Evolutionary conservation across 352 stramenopile species (phyloP).

Genomic region (Lagenidium giganteum): DNA sequence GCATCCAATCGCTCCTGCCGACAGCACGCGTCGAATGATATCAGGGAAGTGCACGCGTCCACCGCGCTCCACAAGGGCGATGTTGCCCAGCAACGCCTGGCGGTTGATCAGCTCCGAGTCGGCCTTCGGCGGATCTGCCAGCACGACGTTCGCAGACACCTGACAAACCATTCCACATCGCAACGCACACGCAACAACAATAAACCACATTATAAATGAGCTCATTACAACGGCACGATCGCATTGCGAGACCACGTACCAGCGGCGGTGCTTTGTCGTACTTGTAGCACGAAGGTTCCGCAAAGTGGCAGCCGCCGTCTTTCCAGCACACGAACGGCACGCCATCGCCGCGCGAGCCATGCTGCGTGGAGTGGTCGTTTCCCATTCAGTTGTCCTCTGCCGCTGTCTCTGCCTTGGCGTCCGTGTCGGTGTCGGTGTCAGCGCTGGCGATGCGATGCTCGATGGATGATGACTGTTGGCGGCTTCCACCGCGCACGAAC

Average conservation of each 20-base stretch:
- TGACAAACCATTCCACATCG: neutral
- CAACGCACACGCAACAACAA: neutral
- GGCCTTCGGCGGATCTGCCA: conserved; percentile 58
- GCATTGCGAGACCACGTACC: too few species aligned
- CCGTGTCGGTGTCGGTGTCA: too few species aligned
- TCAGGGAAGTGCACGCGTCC: conserved; percentile 81
- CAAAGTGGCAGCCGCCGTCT: conserved; percentile 52
- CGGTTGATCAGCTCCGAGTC: conserved; percentile 68
- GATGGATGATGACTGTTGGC: too few species aligned
- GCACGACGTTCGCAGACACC: conserved; percentile 44
- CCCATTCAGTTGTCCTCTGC: too few species aligned
- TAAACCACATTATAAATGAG: conserved; percentile 2
- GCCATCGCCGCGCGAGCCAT: conserved; percentile 31
- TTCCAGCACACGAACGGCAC: conserved; percentile 72
- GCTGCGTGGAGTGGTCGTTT: too few species aligned
- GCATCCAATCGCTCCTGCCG: conserved; percentile 54
- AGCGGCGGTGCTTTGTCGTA: conserved; percentile 60
- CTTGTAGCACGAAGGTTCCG: conserved; percentile 76
- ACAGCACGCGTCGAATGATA: conserved; percentile 68
- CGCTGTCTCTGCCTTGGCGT: too few species aligned
- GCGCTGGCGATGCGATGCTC: too few species aligned
- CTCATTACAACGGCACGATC: neutral
- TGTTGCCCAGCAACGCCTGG: conserved; percentile 44
- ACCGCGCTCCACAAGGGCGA: conserved; percentile 74
- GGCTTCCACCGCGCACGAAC: too few species aligned